Evolutionary conservation across 345 rosid species (phyloP).

Genomic region (Bretschneidera sinensis): DNA sequence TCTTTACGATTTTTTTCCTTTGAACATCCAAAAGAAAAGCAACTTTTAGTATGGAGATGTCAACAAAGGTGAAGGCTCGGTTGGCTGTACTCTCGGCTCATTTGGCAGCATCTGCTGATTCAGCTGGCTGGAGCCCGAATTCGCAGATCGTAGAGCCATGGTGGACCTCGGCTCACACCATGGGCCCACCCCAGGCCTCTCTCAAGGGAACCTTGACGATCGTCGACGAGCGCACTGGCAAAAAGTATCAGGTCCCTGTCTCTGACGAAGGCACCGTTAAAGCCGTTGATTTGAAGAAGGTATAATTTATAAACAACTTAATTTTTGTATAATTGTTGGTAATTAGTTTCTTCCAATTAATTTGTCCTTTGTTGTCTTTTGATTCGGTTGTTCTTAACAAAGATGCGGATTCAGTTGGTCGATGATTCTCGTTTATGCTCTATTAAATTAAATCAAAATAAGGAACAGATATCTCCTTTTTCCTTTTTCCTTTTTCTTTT

Average conservation of each 20-base stretch:
- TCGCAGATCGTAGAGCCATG: conserved; percentile 42
- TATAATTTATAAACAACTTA: conserved; percentile 5
- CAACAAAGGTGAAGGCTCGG: conserved; percentile 42
- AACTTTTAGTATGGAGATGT: conserved; percentile 19
- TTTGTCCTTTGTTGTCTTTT: neutral
- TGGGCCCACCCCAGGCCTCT: conserved; percentile 39
- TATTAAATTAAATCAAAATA: no score
- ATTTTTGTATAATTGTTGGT: neutral
- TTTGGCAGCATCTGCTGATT: conserved; percentile 20
- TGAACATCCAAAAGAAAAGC: neutral
- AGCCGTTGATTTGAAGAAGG: conserved; percentile 87
- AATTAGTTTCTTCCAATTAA: neutral
- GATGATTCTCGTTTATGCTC: neutral
- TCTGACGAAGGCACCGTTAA: conserved; percentile 68
- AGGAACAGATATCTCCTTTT: no score
- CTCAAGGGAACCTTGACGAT: conserved; percentile 52
- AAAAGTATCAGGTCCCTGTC: conserved; percentile 52
- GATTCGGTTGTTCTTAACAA: neutral
- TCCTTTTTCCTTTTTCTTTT: no score
- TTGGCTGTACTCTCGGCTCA: conserved; percentile 73
- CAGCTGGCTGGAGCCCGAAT: neutral
- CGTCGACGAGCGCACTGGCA: conserved; percentile 74
- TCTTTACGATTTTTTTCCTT: no score
- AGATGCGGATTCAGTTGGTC: neutral
- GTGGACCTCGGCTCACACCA: conserved; percentile 40